phyloP scores from a whole-genome alignment of 345 rosid species.

The Hibiscus syriacus region DNA sequence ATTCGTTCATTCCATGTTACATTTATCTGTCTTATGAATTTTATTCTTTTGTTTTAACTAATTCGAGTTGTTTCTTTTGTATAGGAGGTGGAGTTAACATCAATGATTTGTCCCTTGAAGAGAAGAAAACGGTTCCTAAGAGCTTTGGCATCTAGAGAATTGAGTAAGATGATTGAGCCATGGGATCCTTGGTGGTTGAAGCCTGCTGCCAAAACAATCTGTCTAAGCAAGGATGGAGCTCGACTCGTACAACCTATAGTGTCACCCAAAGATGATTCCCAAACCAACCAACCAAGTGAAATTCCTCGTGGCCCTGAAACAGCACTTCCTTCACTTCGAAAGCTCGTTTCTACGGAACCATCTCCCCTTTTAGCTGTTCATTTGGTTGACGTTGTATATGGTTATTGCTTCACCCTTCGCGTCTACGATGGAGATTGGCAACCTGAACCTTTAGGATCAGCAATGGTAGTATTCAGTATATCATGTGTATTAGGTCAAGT shows the following conservation, averaged over 20 bases:
- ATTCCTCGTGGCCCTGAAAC: constrained; percentile 68
- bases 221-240: constrained; percentile 55
- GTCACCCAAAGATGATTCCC: constrained; percentile 13
- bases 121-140: constrained; percentile 71
- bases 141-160: constrained; percentile 81
- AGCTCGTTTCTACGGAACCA: constrained; percentile 56
- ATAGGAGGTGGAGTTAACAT: constrained; percentile 49
- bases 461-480: constrained; percentile 39
- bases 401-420: constrained; percentile 45
- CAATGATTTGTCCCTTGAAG: constrained; percentile 66
- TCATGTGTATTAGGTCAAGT: constrained; percentile 67
- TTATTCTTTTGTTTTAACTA: background rate
- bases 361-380: constrained; percentile 69
- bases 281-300: constrained; percentile 24
- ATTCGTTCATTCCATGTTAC: background rate
- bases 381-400: constrained; percentile 44
- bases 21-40: background rate
- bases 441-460: constrained; percentile 63
- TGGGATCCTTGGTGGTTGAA: constrained; percentile 99
- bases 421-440: constrained; percentile 88
- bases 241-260: constrained; percentile 46
- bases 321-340: constrained; percentile 44
- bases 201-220: constrained; percentile 53
- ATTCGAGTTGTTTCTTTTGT: background rate
- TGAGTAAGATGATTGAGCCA: constrained; percentile 78